A percentile compares a stretch with the other conserved stretches of the same genome.
phyloP scores from a whole-genome alignment of 2,329 filamentous ascomycete species.

The Botrytis paeoniae region DNA sequence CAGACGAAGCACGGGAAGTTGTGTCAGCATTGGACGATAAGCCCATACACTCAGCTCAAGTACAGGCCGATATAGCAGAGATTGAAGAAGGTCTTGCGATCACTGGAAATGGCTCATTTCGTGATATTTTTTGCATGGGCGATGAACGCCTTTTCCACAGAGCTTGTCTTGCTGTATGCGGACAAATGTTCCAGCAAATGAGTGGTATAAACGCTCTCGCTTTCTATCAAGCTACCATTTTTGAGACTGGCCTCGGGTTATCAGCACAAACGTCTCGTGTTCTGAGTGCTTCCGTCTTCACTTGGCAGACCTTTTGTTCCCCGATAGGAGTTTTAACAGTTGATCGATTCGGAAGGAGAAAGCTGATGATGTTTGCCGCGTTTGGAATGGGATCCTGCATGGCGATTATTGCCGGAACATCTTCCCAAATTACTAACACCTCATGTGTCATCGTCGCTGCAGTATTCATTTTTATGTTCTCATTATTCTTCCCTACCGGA shows the following conservation, averaged over 20 bases:
- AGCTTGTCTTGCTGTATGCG: slow-evolving; percentile 49
- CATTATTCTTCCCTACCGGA: slow-evolving; percentile 51
- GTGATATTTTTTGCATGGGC: slow-evolving; percentile 48
- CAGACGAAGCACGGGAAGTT: slow-evolving; percentile 45
- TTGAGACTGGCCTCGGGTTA: slow-evolving; percentile 47
- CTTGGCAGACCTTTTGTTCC: slow-evolving; percentile 17
- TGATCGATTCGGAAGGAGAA: slow-evolving; percentile 61
- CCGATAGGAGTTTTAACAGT: slow-evolving; percentile 43
- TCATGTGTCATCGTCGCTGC: slow-evolving; percentile 36
- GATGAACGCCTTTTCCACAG: slow-evolving; percentile 53
- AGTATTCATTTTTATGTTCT: slow-evolving; percentile 48
- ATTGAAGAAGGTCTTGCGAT: slow-evolving; percentile 67
- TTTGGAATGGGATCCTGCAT: slow-evolving; percentile 63
- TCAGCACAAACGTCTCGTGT: slow-evolving; percentile 49
- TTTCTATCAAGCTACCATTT: slow-evolving; percentile 50
- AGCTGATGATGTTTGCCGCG: slow-evolving; percentile 69
- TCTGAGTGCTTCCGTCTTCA: slow-evolving; percentile 49
- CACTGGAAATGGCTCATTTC: slow-evolving; percentile 37
- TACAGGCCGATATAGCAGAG: slow-evolving; percentile 51
- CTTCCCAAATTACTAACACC: slow-evolving; percentile 14
- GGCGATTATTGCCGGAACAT: slow-evolving; percentile 51
- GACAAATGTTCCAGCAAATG: slow-evolving; percentile 53
- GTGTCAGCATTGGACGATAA: slow-evolving; percentile 43
- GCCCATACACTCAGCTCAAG: slow-evolving; percentile 49
- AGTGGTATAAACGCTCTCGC: slow-evolving; percentile 45